Conservation (phyloP, 805 yeast genomes). For the Teunomyces tritomae region DNA sequence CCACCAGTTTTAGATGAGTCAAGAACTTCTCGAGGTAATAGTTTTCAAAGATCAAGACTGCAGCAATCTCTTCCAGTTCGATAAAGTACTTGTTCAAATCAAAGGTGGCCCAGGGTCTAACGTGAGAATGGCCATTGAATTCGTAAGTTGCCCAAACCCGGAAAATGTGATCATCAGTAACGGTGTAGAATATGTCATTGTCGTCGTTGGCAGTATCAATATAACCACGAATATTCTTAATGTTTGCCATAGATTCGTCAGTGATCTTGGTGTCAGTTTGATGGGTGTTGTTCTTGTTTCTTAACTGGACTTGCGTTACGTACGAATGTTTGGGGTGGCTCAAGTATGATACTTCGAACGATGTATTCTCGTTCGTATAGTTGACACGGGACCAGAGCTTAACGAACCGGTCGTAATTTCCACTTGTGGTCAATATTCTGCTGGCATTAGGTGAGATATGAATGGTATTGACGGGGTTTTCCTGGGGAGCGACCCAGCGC, state of each 20-base stretch:
- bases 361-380: conserved; percentile 53
- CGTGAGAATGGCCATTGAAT: conserved; percentile 52
- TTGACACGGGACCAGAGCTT: conserved; percentile 78
- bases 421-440: conserved; percentile 58
- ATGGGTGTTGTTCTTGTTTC: conserved; percentile 5
- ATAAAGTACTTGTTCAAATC: conserved; percentile 19
- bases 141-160: conserved; percentile 71
- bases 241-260: conserved; percentile 32
- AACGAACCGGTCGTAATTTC: conserved; percentile 61
- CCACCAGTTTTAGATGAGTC: neutral
- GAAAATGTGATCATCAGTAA: conserved; percentile 56
- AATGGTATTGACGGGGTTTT: conserved; percentile 57
- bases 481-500: conserved; percentile 53
- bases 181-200: conserved; percentile 53
- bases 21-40: conserved; percentile 27
- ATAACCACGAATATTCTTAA: conserved; percentile 32
- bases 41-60: conserved; percentile 37
- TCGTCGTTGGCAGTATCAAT: conserved; percentile 31
- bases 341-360: conserved; percentile 68
- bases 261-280: neutral
- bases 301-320: conserved; percentile 48
- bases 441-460: conserved; percentile 66
- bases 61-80: conserved; percentile 6
- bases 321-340: conserved; percentile 52
- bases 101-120: conserved; percentile 55